Evolutionary conservation across 352 stramenopile species (phyloP), one percentile per base, ranked within the genome.

Genomic region (Phytophthora crassamura): DNA sequence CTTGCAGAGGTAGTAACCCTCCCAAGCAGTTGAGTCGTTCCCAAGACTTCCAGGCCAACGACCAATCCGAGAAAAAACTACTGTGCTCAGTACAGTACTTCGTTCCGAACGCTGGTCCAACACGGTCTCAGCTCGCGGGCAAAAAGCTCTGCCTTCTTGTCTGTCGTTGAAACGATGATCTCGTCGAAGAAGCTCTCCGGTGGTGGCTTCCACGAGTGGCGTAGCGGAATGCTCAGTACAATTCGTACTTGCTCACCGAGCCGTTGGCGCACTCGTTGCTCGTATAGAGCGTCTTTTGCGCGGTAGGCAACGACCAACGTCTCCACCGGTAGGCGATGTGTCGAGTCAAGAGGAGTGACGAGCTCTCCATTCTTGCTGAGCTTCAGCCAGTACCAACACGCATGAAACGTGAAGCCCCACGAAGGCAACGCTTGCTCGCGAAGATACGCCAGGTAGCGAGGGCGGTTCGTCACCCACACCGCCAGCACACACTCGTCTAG

Each of bases 311-410:
- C 69, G 14, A 91, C 32, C 22, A 91, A 65, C 50, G 77, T 87
- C 60, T 93, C 85, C 9, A 90, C 72, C 22, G 85, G 85, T 25
- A 93, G 58, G 16, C 82, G 78, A 43, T 93, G 85, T 9, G 72
- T 75, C 3, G 85, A 89, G 34, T 79, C 54, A 12, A 93, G 46
- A 25, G 85, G 82, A 33, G 79, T 80, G 28, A 91, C 82, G 11
- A 89, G 68, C 11, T 89, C 77, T 25, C 75, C 81, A 32, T 66
- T 83, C 20, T 58, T 69, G 54, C 72, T 77, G 0, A 93, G 45
- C 52, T 93, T 93, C 55, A 93, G 77, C 85, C 85, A 93, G 55
- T 86, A 88, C 82, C 85, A 91, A 36, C 75, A 89, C 22, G 72
- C 70, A 53, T 88, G 72, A 46, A 75, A 77, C 18, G 62, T 69